Evolutionary conservation across 371 early-diverging fungal species (phyloP).

Genomic region (Mucor mucedo): DNA sequence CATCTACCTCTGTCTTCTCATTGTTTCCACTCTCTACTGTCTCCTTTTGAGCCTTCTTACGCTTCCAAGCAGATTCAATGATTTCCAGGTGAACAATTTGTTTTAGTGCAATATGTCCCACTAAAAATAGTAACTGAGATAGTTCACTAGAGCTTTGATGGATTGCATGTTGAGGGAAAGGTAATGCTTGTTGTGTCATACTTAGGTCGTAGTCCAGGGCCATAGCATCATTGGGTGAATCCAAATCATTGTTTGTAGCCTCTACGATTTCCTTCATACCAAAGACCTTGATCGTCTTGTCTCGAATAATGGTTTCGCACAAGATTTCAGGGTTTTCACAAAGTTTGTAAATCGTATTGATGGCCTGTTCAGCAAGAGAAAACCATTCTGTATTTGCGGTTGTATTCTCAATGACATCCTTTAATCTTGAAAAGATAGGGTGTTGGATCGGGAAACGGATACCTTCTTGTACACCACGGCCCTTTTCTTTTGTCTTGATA

Average conservation of each 20-base stretch:
- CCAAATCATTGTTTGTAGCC: conserved; percentile 11
- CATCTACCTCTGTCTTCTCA: conserved; percentile 44
- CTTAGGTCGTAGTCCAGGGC: conserved; percentile 42
- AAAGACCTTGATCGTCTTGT: conserved; percentile 64
- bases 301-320: conserved; percentile 74
- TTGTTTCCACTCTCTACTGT: conserved; percentile 29
- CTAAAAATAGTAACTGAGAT: conserved; percentile 85
- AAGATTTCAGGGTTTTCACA: conserved; percentile 88
- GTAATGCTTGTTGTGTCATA: conserved; percentile 31
- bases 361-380: conserved; percentile 88
- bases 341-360: conserved; percentile 88
- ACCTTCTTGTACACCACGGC: conserved; percentile 59
- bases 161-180: conserved; percentile 38
- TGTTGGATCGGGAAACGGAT: conserved; percentile 76
- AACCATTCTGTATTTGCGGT: conserved; percentile 78
- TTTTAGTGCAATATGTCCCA: conserved; percentile 95
- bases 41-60: conserved; percentile 34
- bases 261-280: conserved; percentile 24
- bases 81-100: conserved; percentile 93
- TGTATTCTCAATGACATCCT: conserved; percentile 66
- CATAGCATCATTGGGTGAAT: conserved; percentile 18
- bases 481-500: conserved; percentile 55
- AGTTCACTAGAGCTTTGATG: conserved; percentile 71
- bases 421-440: conserved; percentile 71
- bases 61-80: conserved; percentile 41